phyloP scores from a whole-genome alignment of 2,329 filamentous ascomycete species.

The Colletotrichum karsti region DNA sequence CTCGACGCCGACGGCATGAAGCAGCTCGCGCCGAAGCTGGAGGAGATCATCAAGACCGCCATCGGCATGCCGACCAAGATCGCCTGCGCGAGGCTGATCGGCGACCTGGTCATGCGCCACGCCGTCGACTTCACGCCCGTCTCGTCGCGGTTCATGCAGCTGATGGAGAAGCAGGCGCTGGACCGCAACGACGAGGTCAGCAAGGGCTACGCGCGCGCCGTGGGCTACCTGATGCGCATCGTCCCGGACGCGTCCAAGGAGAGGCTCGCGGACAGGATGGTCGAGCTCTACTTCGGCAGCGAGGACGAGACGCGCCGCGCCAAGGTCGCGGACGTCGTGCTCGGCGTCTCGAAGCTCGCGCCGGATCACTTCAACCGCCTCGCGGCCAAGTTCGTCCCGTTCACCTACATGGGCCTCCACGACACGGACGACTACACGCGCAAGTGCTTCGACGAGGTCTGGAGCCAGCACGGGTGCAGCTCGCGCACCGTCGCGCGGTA shows the following conservation, averaged over 20 bases:
- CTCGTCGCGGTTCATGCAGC: slow-evolving; percentile 77
- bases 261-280: slow-evolving; percentile 60
- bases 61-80: slow-evolving; percentile 95
- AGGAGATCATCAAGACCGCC: slow-evolving; percentile 82
- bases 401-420: slow-evolving; percentile 87
- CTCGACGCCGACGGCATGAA: slow-evolving; percentile 83
- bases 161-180: slow-evolving; percentile 82
- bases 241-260: slow-evolving; percentile 58
- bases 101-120: slow-evolving; percentile 84
- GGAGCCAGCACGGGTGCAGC: slow-evolving; percentile 91
- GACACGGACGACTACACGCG: slow-evolving; percentile 83
- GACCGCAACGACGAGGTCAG: slow-evolving; percentile 96
- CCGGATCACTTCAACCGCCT: slow-evolving; percentile 87
- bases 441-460: slow-evolving; percentile 84
- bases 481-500: slow-evolving; percentile 84
- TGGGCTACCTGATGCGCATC: slow-evolving; percentile 82
- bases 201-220: slow-evolving; percentile 84
- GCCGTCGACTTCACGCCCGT: slow-evolving; percentile 78
- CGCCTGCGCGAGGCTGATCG: slow-evolving; percentile 85
- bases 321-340: slow-evolving; percentile 83
- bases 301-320: slow-evolving; percentile 81
- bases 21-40: slow-evolving; percentile 75
- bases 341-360: slow-evolving; percentile 85
- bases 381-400: slow-evolving; percentile 79
- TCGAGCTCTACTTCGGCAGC: slow-evolving; percentile 80